phyloP scores from a whole-genome alignment of 805 yeast genomes.

The Blastobotrys americana region DNA sequence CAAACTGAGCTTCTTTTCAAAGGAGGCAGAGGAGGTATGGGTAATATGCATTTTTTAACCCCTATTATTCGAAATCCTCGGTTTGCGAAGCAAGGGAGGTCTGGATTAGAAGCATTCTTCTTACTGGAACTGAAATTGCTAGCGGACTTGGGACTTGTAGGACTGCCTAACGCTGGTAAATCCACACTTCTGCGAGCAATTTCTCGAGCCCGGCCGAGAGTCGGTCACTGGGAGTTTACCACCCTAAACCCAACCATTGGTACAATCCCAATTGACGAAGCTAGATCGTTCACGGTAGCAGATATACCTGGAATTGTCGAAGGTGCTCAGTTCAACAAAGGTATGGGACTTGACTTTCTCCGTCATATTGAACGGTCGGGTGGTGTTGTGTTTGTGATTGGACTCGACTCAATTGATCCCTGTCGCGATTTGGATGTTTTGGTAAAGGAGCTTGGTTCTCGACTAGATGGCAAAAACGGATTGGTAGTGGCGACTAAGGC shows the following conservation, averaged over 20 bases:
- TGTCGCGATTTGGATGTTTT: conserved; percentile 55
- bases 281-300: conserved; percentile 75
- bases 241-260: conserved; percentile 90
- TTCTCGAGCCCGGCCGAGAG: conserved; percentile 79
- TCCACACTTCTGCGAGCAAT: conserved; percentile 82
- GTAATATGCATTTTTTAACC: conserved; percentile 91
- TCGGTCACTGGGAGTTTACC: conserved; percentile 97
- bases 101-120: conserved; percentile 57
- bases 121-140: conserved; percentile 77
- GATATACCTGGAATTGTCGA: conserved; percentile 94
- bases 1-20: conserved; percentile 62
- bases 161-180: conserved; percentile 95
- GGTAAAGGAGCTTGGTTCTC: conserved; percentile 63
- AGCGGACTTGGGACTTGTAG: conserved; percentile 92
- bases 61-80: conserved; percentile 80
- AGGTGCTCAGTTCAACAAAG: conserved; percentile 66
- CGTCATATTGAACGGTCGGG: conserved; percentile 89
- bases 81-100: conserved; percentile 75
- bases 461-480: conserved; percentile 54
- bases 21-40: conserved; percentile 94
- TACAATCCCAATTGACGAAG: conserved; percentile 59
- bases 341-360: conserved; percentile 89
- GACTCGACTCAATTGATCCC: conserved; percentile 63
- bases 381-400: conserved; percentile 81
- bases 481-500: conserved; percentile 93